Evolutionary conservation across 2,329 filamentous ascomycete genomes (phyloP).

Genomic region (Hypoxylon sp.): DNA sequence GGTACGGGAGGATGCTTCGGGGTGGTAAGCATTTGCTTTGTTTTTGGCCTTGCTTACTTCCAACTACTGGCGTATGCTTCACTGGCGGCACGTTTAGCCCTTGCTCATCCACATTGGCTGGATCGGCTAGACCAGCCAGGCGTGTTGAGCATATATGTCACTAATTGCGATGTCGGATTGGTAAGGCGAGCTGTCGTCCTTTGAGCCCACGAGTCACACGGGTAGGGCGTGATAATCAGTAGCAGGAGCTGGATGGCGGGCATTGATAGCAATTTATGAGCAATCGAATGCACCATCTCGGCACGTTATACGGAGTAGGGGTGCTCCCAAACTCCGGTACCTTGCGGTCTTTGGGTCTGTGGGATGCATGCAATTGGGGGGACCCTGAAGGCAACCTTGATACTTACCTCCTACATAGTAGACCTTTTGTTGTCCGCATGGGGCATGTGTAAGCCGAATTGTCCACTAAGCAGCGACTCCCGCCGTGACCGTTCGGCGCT

Average conservation of each 20-base stretch:
- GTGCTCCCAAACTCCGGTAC: conserved; percentile 34
- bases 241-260: conserved; percentile 33
- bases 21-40: conserved; percentile 13
- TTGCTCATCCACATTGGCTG: conserved; percentile 38
- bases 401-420: conserved; percentile 11
- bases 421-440: conserved; percentile 27
- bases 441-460: conserved; percentile 36
- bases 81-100: conserved; percentile 38
- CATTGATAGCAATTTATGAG: conserved; percentile 38
- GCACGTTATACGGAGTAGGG: conserved; percentile 26
- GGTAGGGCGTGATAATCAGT: conserved; percentile 37
- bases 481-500: conserved; percentile 7
- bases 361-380: conserved; percentile 29
- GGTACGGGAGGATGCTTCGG: conserved; percentile 22
- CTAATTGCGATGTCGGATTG: conserved; percentile 38
- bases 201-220: conserved; percentile 34
- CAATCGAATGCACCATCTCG: conserved; percentile 20
- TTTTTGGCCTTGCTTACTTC: conserved; percentile 30
- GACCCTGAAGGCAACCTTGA: conserved; percentile 36
- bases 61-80: conserved; percentile 29
- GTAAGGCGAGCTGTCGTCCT: conserved; percentile 16
- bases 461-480: conserved; percentile 13
- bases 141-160: conserved; percentile 26
- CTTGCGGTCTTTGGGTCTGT: conserved; percentile 24
- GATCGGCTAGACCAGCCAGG: conserved; percentile 28